Evolutionary conservation across 2,329 filamentous ascomycete genomes (phyloP).

Genomic region (Didymella pinodella): DNA sequence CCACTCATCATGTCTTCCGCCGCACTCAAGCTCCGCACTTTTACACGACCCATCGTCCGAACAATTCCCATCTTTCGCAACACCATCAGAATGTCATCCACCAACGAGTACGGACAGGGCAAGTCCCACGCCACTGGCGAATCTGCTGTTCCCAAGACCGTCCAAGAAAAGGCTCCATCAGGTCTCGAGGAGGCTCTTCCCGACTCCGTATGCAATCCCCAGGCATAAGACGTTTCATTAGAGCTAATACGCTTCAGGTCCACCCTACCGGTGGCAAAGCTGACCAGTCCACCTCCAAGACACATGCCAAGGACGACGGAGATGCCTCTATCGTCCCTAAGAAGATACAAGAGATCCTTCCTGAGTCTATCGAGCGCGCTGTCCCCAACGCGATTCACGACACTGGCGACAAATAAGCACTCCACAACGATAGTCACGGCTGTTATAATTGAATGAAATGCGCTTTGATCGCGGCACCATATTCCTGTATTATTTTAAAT

Average conservation of each 20-base stretch:
- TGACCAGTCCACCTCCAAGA: slow-evolving; percentile 45
- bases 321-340: slow-evolving; percentile 53
- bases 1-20: slow-evolving; percentile 29
- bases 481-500: slow-evolving; percentile 1
- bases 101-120: slow-evolving; percentile 52
- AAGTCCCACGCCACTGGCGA: slow-evolving; percentile 53
- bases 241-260: slow-evolving; percentile 29
- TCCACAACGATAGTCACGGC: neutral
- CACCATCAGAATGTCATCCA: slow-evolving; percentile 37
- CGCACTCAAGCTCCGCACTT: slow-evolving; percentile 30
- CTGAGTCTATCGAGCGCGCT: slow-evolving; percentile 55
- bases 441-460: slow-evolving; percentile 7
- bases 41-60: slow-evolving; percentile 30
- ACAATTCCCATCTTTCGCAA: slow-evolving; percentile 24
- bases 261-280: slow-evolving; percentile 50
- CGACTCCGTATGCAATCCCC: slow-evolving; percentile 38
- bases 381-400: slow-evolving; percentile 57
- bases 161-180: slow-evolving; percentile 51
- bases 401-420: slow-evolving; percentile 41
- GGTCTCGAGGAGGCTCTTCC: slow-evolving; percentile 53
- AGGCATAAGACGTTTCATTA: too few species aligned
- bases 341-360: slow-evolving; percentile 55
- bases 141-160: slow-evolving; percentile 51
- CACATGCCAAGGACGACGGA: slow-evolving; percentile 51
- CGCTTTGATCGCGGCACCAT: slow-evolving; percentile 9